A percentile compares a stretch with the other conserved stretches of the same genome.
Evolutionary conservation across 1,139 yeast species (phyloP).

Genomic region (Hemisphaericaspora subhashii): DNA sequence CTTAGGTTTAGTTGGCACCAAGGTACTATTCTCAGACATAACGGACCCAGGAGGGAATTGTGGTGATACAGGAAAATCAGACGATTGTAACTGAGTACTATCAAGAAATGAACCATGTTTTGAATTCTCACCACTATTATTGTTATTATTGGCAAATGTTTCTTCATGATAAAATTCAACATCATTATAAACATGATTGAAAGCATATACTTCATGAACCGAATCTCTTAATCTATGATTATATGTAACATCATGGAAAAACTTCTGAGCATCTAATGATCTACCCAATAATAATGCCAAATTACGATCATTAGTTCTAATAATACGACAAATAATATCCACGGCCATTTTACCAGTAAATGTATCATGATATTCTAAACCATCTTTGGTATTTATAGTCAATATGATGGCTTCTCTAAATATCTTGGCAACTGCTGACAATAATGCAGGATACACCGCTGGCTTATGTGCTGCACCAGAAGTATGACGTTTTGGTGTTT

Average conservation of each 20-base stretch:
- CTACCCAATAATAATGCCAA: constrained; percentile 86
- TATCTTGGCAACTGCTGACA: constrained; percentile 80
- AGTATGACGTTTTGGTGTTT: constrained; percentile 23
- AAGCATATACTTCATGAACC: constrained; percentile 82
- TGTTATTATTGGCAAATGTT: constrained; percentile 16
- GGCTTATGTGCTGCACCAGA: constrained; percentile 39
- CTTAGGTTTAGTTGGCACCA: constrained; percentile 5
- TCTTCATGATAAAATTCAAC: constrained; percentile 41
- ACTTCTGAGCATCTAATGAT: constrained; percentile 90
- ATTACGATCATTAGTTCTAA: constrained; percentile 88
- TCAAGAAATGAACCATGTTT: constrained; percentile 35
- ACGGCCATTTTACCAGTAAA: constrained; percentile 96
- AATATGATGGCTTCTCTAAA: constrained; percentile 71
- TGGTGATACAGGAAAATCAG: not conserved
- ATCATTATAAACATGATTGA: constrained; percentile 57
- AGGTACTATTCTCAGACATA: not conserved
- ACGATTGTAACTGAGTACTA: constrained; percentile 12
- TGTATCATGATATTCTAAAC: constrained; percentile 91
- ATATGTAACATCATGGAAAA: constrained; percentile 93
- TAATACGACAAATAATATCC: constrained; percentile 78
- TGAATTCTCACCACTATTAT: constrained; percentile 20
- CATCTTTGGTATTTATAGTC: constrained; percentile 86
- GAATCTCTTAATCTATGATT: constrained; percentile 92
- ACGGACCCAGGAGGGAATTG: not conserved
- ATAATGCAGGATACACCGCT: constrained; percentile 80